phyloP scores from a whole-genome alignment of 2,329 filamentous ascomycete species.

The Atkinsonella texensis region DNA sequence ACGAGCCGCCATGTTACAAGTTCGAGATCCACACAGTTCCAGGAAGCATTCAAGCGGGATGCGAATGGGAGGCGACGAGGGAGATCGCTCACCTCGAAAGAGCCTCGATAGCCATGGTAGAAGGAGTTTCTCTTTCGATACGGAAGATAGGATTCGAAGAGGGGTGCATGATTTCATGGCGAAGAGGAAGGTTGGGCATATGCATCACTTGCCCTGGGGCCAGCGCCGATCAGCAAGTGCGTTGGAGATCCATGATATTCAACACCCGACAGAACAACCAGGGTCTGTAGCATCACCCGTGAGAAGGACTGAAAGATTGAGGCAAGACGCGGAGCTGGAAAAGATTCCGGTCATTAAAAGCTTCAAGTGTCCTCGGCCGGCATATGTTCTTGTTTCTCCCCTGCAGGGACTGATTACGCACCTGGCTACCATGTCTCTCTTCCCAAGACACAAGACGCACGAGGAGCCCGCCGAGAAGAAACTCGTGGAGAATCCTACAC shows the following conservation, averaged over 20 bases:
- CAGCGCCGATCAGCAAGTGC: background rate
- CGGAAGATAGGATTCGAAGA: constrained; percentile 34
- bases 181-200: constrained; percentile 21
- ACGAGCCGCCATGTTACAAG: constrained; percentile 19
- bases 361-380: constrained; percentile 27
- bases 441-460: constrained; percentile 16
- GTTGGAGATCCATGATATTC: too few relatives aligned
- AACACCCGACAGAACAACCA: too few relatives aligned
- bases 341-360: constrained; percentile 20
- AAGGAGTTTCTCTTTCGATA: constrained; percentile 28
- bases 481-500: constrained; percentile 43
- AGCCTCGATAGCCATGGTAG: constrained; percentile 24
- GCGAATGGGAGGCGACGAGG: constrained; percentile 39
- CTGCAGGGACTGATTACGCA: constrained; percentile 47
- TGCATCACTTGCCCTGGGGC: background rate
- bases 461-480: constrained; percentile 36
- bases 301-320: background rate
- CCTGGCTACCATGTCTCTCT: constrained; percentile 49
- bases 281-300: background rate
- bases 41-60: constrained; percentile 23
- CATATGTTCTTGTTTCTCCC: constrained; percentile 58
- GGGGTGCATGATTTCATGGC: constrained; percentile 36
- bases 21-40: constrained; percentile 13
- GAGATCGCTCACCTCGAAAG: constrained; percentile 22
- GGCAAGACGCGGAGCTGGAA: constrained; percentile 8